Base-by-base conservation (phyloP, 305 asterid species). In the Euphrasia arctica region DNA sequence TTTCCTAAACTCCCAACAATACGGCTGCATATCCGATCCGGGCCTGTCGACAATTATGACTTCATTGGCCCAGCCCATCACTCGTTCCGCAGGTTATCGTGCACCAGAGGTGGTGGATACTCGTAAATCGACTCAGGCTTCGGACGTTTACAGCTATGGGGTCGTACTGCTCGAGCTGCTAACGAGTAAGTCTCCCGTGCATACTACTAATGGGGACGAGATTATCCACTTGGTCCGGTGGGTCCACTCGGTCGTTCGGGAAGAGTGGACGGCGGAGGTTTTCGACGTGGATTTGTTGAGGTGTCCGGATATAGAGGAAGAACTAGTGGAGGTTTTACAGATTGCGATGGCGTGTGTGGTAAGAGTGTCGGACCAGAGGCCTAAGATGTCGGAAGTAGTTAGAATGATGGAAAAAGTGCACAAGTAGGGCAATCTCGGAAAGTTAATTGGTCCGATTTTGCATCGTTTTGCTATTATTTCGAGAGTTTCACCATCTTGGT, bases 231-330 rank as follows among this genome's bases (percentile, higher is more conserved):
- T 91, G 72, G 97, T 91, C 5, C 68, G 95, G 51, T 91, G 97
- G 97, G 96, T 90, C 65, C 96, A 90, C 71, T 90, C 96, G 1
- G 96, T 90, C 0, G 97, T 90, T 6, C 70, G 97, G 11, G 97
- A 90, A 71, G 97, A 90, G 78, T 90, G 97, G 97, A 90, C 97
- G 0, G 97, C 89, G 0, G 97, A 90, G 65, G 97, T 90, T 47
- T 90, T 90, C 10, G 96, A 90, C 28, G 61, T 86, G 18, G 91
- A 88, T 71, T 70, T 90, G 48, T 61, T 90, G 41, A 86, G 84
- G 86, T 78, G 58, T 78, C 88, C 93, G 0, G 83, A 88, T 34
- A 90, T 90, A 4, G 97, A 90, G 79, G 97, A 90, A 27, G 95
- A 90, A 54, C 58, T 90, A 70, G 95, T 90, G 36, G 97, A 88